Percentiles rank a stretch among this genome's conserved stretches.
Evolutionary conservation across 2,329 filamentous ascomycete species (phyloP).

Genomic region (Penicillium sp.): DNA sequence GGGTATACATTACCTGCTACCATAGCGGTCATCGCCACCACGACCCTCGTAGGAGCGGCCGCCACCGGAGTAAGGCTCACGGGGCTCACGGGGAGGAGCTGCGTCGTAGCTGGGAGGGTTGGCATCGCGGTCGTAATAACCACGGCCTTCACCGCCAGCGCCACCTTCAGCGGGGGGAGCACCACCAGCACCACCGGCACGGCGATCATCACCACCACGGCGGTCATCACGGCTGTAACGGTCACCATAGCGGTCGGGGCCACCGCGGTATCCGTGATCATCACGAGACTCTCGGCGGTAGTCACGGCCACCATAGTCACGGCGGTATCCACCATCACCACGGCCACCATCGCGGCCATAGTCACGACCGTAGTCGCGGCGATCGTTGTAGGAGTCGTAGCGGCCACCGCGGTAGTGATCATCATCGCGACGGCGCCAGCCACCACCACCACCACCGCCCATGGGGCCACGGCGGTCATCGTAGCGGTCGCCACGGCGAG

Average conservation of each 20-base stretch:
- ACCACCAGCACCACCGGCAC: slow-evolving; percentile 32
- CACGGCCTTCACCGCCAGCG: slow-evolving; percentile 17
- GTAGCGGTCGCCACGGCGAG: slow-evolving; percentile 43
- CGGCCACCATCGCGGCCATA: slow-evolving; percentile 53
- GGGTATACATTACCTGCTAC: slow-evolving; percentile 33
- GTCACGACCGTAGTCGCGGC: slow-evolving; percentile 57
- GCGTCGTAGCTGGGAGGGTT: slow-evolving; percentile 44
- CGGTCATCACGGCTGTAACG: slow-evolving; percentile 41
- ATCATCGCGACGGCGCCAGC: slow-evolving; percentile 43
- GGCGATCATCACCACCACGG: slow-evolving; percentile 38
- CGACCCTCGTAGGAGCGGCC: slow-evolving; percentile 36
- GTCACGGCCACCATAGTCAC: slow-evolving; percentile 39
- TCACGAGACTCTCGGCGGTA: slow-evolving; percentile 44
- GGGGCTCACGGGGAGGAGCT: slow-evolving; percentile 33
- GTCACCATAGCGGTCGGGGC: slow-evolving; percentile 41
- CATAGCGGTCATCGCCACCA: slow-evolving; percentile 37
- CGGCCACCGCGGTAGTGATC: slow-evolving; percentile 41
- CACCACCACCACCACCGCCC: slow-evolving; percentile 47
- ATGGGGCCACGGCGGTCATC: slow-evolving; percentile 51
- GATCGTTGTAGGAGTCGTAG: slow-evolving; percentile 49
- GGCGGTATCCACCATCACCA: slow-evolving; percentile 35
- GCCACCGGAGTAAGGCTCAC: slow-evolving; percentile 27
- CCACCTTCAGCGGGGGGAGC: slow-evolving; percentile 33
- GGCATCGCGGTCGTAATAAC: slow-evolving; percentile 52
- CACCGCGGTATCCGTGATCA: slow-evolving; percentile 35